phyloP scores from a whole-genome alignment of 83 land plant species.

The Picea abies region DNA sequence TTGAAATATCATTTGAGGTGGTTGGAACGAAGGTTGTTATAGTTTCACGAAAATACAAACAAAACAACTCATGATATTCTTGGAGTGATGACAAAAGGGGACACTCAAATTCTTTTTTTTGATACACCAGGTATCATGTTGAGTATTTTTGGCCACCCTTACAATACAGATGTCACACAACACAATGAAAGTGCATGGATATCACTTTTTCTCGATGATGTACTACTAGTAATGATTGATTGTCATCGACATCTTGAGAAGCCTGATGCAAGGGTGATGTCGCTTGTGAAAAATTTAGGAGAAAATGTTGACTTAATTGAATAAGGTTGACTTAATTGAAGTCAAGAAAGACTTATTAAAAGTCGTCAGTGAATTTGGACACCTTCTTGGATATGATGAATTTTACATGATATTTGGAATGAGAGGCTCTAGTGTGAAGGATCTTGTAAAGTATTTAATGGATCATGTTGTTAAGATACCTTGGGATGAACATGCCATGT shows the following conservation, averaged over 20 bases:
- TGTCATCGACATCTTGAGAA: conserved; percentile 80
- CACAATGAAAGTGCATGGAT: conserved; percentile 94
- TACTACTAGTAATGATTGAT: conserved; percentile 90
- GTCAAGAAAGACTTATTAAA: conserved; percentile 76
- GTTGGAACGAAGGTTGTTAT: neutral
- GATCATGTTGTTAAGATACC: conserved; percentile 90
- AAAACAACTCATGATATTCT: too few species aligned
- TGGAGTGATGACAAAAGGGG: too few species aligned
- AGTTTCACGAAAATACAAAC: too few species aligned
- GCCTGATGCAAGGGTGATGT: conserved; percentile 74
- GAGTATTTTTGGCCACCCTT: conserved; percentile 60
- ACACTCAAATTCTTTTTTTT: conserved; percentile 46
- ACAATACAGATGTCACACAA: conserved; percentile 56
- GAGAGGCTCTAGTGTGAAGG: conserved; percentile 88
- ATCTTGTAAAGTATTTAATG: conserved; percentile 69
- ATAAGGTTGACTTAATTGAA: conserved; percentile 89
- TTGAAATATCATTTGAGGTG: conserved; percentile 37
- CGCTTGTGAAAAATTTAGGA: conserved; percentile 77
- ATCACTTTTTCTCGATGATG: conserved; percentile 72
- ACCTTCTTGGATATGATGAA: conserved; percentile 89
- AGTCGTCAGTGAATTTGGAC: conserved; percentile 70
- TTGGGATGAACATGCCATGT: conserved; percentile 88
- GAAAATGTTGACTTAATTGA: conserved; percentile 62
- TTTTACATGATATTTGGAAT: conserved; percentile 88
- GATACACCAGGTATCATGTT: conserved; percentile 96